Evolutionary conservation across 495 filamentous ascomycete genomes (phyloP), one percentile per base, ranked within the genome.

Genomic region (Hamigera avellanea): DNA sequence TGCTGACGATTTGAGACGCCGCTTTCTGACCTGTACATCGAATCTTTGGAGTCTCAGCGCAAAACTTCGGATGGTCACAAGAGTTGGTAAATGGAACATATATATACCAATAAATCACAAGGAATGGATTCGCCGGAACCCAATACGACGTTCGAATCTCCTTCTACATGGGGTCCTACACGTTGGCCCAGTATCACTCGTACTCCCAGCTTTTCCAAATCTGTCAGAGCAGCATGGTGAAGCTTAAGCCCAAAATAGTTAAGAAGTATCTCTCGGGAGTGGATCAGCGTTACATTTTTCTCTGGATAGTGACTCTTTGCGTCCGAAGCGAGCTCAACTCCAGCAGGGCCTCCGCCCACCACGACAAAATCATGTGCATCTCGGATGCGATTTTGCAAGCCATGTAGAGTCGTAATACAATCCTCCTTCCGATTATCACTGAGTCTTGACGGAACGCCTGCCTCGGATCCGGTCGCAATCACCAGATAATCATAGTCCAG

Each of bases 301-400:
- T 66, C 64, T 0, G 66, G 67, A 44, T 66, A 70, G 6, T 57
- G 50, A 1, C 41, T 51, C 54, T 73, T 75, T 19, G 67, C 62
- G 53, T 78, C 73, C 6, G 56, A 54, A 0, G 67, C 67, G 15
- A 74, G 18, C 50, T 76, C 62, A 1, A 76, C 59, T 1, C 72
- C 73, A 0, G 69, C 71, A 5, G 71, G 57, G 0, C 73, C 74
- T 2, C 64, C 72, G 1, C 72, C 72, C 0, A 78, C 48, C 7
- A 76, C 52, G 4, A 64, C 71, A 21, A 76, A 56, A 9, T 53
- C 52, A 8, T 49, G 35, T 4, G 63, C 40, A 1, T 19, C 28
- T 3, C 19, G 1, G n/a, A 59, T 31, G 15, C 10, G 43, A 21
- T 47, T 39, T 40, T 45, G 54, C 44, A 32, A 52, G 30, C 0